phyloP scores from a whole-genome alignment of 2,329 filamentous ascomycete genomes.

The Xylaria digitata region DNA sequence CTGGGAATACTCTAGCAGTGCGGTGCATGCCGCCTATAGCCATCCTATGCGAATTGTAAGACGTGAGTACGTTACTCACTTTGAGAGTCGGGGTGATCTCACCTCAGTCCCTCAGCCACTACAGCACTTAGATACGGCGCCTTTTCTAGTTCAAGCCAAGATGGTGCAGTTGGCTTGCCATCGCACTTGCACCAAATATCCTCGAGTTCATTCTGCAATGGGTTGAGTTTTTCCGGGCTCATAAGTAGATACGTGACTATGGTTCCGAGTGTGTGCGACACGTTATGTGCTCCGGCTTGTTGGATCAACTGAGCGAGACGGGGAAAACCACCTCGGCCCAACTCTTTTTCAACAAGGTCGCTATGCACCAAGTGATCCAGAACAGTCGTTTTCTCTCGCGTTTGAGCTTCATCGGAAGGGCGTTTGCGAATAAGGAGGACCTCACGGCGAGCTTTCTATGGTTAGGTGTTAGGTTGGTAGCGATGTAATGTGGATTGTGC shows the following conservation, averaged over 20 bases:
- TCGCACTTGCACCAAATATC: constrained; percentile 11
- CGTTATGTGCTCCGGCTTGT: constrained; percentile 20
- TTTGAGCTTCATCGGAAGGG: constrained; percentile 10
- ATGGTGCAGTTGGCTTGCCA: neutral
- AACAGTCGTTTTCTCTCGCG: constrained; percentile 17
- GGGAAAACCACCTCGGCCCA: constrained; percentile 16
- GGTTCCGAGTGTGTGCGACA: constrained; percentile 24
- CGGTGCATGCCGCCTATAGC: constrained; percentile 22
- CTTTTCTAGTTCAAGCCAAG: constrained; percentile 26
- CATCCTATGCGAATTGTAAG: constrained; percentile 14
- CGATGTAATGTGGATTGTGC: neutral
- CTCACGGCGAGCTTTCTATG: constrained; percentile 22
- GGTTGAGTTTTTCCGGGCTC: constrained; percentile 9
- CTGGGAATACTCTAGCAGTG: constrained; percentile 7
- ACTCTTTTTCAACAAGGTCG: constrained; percentile 17
- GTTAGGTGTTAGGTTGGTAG: neutral
- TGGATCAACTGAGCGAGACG: constrained; percentile 24
- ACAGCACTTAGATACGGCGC: constrained; percentile 18
- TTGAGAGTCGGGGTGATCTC: neutral
- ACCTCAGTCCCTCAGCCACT: constrained; percentile 24
- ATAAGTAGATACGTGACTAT: constrained; percentile 17
- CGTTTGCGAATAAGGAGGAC: constrained; percentile 21
- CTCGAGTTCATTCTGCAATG: constrained; percentile 16
- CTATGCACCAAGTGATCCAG: constrained; percentile 21
- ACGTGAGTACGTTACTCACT: neutral